Base-by-base conservation (phyloP, 2,329 filamentous ascomycete species). In the Fusarium metavorans region DNA sequence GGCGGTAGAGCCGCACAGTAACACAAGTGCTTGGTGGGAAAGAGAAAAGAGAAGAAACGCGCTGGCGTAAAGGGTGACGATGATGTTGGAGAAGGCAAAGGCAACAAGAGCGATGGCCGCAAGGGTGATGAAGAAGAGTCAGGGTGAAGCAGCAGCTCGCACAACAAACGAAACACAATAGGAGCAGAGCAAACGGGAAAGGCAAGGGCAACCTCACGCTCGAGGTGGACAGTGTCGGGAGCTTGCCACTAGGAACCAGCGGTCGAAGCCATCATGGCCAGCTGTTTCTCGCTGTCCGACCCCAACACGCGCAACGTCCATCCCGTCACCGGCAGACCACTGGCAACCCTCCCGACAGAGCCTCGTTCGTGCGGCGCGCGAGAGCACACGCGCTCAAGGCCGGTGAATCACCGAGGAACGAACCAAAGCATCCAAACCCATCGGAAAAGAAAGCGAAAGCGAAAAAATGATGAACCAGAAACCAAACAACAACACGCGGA, bases 231-330 rank as follows among this genome's bases (percentile, higher is more conserved):
- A 59, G 41, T 68, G 48, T 43, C 56, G 32, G 6, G 48, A 58
- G 20, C 48, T 34, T 50, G 62, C 52, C 62, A 58, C 35, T 57
- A 52, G 37, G 50, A 34, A 50, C 37, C 62, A 65, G 62, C 62
- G 48, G 54, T 41, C 66, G 61, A 72, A 56, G 70, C 37, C 59
- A 72, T 75, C 72, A 59, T 64, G 57, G 35, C 25, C 68, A 59
- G 60, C 56, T 66, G 54, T 37, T 65, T 71, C 56, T 74, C 34
- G 41, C 30, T 75, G 72, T 75, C 72, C 72, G 35, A 73, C 72
- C 68, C 64, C 59, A 75, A 70, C 72, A 70, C 72, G 72, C 72
- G 72, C 57, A 56, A 68, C 63, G 37, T 45, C 64, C 64, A 63
- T 73, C 61, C 61, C 52, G 43, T 25, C 70, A 72, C 59, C 48